Base-by-base conservation (phyloP, 2,329 filamentous ascomycete species). In the Nemania sp. region DNA sequence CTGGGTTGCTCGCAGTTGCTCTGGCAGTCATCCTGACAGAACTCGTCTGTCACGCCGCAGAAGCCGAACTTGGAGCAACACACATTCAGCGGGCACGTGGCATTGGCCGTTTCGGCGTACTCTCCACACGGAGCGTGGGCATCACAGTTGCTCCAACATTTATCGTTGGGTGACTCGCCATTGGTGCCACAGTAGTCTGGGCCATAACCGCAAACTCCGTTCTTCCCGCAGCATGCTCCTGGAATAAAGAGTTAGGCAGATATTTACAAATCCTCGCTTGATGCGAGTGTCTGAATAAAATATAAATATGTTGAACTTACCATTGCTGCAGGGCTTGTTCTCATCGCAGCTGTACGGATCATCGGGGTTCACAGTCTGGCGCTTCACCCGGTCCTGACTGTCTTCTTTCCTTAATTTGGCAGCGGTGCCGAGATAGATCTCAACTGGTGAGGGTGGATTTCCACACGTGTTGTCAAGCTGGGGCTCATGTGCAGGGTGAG, bases 121-220 rank as follows among this genome's bases (percentile, higher is more conserved):
- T 73, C 35, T 10, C 78, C 78, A 59, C 78, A 81, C 51, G 78
- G 76, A 2, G 78, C 74, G 18, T 78, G 71, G 15, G 77, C 77
- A 70, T 80, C 73, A 63, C 78, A 80, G 63, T 78, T 78, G 47
- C 53, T 66, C 70, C 71, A 74, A 68, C 77, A 79, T 3, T 70
- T 67, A 5, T 79, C 76, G 54, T 77, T 77, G 5, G 74, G 74
- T 11, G 64, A 67, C 10, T 59, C 43, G 5, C 68, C 74, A 24
- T 62, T 72, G 1, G 72, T 77, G 15, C 74, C 73, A 49, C 73
- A 78, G 22, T 61, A 54, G 2, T 63, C 43, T 18, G 52, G 26
- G 20, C 68, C 68, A 26, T 64, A 70, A 35, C 56, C 56, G 43
- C 65, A 70, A 8, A 35, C 51, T 22, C 62, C 62, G 5, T 26